A percentile compares a stretch with the other conserved stretches of the same genome.
Conservation (phyloP, 371 early-diverging fungal species). For the Encephalitozoon romaleae region DNA sequence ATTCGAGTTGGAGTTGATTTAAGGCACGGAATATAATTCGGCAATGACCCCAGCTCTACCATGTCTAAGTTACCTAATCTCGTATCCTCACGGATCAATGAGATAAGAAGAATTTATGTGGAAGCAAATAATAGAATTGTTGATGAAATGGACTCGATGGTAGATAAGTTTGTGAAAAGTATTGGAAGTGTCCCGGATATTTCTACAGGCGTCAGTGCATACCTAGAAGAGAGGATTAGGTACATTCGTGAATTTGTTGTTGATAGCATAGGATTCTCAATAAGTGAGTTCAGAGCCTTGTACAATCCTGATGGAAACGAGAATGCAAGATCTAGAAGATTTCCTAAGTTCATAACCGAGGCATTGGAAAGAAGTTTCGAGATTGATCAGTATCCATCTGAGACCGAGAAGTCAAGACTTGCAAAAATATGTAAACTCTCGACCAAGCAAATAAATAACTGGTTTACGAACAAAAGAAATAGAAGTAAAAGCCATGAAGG, state of each 20-base stretch:
- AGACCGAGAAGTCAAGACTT: conserved; percentile 38
- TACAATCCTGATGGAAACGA: neutral
- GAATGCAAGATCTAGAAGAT: conserved; percentile 32
- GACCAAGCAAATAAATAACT: conserved; percentile 49
- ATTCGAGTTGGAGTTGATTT: neutral
- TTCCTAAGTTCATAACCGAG: conserved; percentile 37
- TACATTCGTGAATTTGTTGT: neutral
- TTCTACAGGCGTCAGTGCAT: neutral
- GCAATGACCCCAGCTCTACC: neutral
- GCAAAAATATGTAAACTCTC: conserved; percentile 27
- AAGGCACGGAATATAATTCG: neutral
- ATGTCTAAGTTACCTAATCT: neutral
- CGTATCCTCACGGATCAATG: neutral
- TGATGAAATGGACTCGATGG: neutral
- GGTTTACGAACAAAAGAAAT: conserved; percentile 56
- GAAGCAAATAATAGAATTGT: conserved; percentile 4
- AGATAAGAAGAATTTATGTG: neutral
- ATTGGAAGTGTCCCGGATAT: neutral
- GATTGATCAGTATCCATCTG: conserved; percentile 39
- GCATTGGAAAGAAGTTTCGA: conserved; percentile 30
- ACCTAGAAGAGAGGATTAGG: neutral
- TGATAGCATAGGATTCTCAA: neutral
- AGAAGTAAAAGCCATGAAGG: conserved; percentile 19
- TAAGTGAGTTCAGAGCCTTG: neutral
- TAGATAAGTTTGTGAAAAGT: neutral